These are phyloP conservation scores for Chaetomium olivaceum DNA, from an alignment of 2,329 filamentous ascomycete genomes.

Conservation along the genomic window DNA sequence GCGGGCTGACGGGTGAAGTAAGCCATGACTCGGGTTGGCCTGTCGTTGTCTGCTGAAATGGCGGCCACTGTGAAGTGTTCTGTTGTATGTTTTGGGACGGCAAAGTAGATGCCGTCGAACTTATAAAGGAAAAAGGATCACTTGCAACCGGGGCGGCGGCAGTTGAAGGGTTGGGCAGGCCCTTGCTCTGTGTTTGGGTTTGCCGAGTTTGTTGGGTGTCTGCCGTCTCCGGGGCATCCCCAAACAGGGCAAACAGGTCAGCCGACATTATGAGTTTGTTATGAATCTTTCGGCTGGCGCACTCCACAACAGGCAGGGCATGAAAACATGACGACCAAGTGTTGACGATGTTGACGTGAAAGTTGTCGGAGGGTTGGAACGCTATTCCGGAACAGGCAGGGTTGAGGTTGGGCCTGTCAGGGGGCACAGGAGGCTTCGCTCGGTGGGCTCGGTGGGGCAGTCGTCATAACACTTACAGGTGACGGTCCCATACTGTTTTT, in stretches of 20 bases:
- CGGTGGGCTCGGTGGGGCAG: background rate
- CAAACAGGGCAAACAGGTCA: slow-evolving; percentile 66
- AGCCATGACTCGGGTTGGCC: slow-evolving; percentile 25
- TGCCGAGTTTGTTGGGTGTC: slow-evolving; percentile 34
- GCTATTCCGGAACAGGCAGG: slow-evolving; percentile 10
- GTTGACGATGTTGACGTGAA: background rate
- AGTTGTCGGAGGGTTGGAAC: background rate
- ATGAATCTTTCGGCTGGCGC: background rate
- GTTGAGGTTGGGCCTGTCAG: background rate
- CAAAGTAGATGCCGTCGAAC: slow-evolving; percentile 25
- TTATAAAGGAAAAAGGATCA: slow-evolving; percentile 40
- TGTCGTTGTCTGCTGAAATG: slow-evolving; percentile 28
- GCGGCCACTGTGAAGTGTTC: slow-evolving; percentile 33
- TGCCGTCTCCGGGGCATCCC: slow-evolving; percentile 46
- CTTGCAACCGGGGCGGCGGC: slow-evolving; percentile 25
- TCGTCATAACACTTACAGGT: background rate
- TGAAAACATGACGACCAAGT: slow-evolving; percentile 2
- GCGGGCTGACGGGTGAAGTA: slow-evolving; percentile 13
- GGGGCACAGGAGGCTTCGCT: slow-evolving; percentile 1
- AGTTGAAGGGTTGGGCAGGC: slow-evolving; percentile 10
- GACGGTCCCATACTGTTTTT: background rate
- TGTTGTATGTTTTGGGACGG: slow-evolving; percentile 22
- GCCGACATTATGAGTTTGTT: slow-evolving; percentile 55
- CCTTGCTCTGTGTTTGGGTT: background rate
- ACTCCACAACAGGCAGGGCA: background rate